Evolutionary conservation across 2,329 filamentous ascomycete genomes (phyloP).

Genomic region (Ophiostoma novo-ulmi): DNA sequence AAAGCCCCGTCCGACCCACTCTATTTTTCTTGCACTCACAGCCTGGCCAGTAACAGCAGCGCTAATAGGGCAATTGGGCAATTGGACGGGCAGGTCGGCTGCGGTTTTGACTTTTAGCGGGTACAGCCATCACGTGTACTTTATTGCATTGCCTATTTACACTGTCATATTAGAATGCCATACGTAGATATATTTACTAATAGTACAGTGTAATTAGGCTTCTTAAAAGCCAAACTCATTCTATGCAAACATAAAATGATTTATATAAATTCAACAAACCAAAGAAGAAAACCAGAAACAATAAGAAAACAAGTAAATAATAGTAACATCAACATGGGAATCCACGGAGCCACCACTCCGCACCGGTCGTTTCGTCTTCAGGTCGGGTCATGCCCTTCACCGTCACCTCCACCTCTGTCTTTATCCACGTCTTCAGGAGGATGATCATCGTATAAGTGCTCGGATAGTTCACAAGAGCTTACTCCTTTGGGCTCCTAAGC

Average conservation of each 20-base stretch:
- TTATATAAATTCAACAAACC: neutral
- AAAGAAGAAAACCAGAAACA: neutral
- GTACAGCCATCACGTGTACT: neutral
- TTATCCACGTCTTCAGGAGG: too few species aligned
- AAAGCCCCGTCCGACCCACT: neutral
- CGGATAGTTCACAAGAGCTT: too few species aligned
- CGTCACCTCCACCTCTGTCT: too few species aligned
- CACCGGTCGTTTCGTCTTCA: too few species aligned
- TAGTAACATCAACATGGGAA: neutral
- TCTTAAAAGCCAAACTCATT: neutral
- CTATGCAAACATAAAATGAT: neutral
- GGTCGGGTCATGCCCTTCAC: too few species aligned
- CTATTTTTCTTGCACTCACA: constrained; percentile 10
- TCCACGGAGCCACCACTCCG: too few species aligned
- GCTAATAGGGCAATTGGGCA: constrained; percentile 5
- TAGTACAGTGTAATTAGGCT: neutral
- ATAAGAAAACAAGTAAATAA: neutral
- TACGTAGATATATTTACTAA: neutral
- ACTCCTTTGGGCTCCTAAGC: constrained; percentile 11
- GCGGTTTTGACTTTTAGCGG: neutral
- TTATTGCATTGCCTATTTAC: neutral
- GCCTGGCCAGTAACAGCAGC: constrained; percentile 12
- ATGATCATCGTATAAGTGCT: too few species aligned
- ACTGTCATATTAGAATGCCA: neutral
- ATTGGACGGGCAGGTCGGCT: neutral